These are phyloP conservation scores for Cordyceps cateniannulata DNA, from an alignment of 2,329 filamentous ascomycete species.

Conservation along the genomic window DNA sequence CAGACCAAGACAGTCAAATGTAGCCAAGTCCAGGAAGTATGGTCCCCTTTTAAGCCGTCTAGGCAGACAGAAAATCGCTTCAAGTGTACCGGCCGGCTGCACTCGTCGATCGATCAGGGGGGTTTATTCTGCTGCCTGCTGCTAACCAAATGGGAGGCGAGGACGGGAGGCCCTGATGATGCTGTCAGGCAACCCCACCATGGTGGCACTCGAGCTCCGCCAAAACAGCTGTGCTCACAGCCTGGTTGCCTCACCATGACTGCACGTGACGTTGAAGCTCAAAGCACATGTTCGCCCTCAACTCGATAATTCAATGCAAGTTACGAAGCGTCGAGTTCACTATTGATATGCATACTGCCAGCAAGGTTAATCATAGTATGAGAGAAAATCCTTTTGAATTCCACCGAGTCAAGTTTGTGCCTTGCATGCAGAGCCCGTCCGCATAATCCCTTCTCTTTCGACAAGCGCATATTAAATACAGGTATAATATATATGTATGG, in stretches of 20 bases:
- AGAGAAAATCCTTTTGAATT: neutral
- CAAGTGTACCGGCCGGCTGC: neutral
- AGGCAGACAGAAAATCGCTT: neutral
- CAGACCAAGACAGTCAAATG: neutral
- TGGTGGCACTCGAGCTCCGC: neutral
- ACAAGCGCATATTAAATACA: conserved; percentile 8
- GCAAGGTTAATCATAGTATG: neutral
- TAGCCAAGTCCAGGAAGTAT: neutral
- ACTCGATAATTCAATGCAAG: neutral
- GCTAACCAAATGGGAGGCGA: neutral
- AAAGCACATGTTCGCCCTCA: neutral
- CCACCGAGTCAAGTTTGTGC: neutral
- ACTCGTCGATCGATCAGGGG: neutral
- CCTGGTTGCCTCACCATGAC: neutral
- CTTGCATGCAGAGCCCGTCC: conserved; percentile 9
- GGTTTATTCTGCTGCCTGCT: conserved; percentile 12
- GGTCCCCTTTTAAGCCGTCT: neutral
- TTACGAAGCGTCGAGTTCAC: too few relatives aligned
- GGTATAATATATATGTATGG: neutral
- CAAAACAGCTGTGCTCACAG: neutral
- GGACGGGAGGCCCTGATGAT: neutral
- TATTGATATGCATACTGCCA: neutral
- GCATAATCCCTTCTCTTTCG: neutral
- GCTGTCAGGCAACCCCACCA: neutral
- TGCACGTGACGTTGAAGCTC: conserved; percentile 1